Conservation (phyloP, 2,329 filamentous ascomycete genomes). For the Pseudogymnoascus sp. region DNA sequence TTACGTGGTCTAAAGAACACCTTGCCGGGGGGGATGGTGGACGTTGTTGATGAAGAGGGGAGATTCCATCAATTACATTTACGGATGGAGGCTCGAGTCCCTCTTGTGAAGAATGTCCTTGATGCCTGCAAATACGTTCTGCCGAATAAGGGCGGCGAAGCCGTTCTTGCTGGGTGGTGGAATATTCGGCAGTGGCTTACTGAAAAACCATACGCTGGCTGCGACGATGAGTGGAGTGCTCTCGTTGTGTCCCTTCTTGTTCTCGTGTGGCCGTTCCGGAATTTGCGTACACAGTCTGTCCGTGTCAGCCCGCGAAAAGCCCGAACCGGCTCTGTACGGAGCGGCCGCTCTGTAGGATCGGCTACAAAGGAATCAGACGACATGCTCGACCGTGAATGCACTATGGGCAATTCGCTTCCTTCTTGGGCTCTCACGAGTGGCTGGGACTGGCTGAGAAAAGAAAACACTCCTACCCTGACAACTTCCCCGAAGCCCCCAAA, state of each 20-base stretch:
- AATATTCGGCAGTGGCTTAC: conserved; percentile 63
- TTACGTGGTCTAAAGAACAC: conserved; percentile 46
- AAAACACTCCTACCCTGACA: conserved; percentile 32
- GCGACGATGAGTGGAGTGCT: conserved; percentile 61
- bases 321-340: conserved; percentile 35
- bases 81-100: conserved; percentile 55
- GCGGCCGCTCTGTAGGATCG: conserved; percentile 37
- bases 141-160: conserved; percentile 49
- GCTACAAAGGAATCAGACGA: conserved; percentile 36
- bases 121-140: conserved; percentile 57
- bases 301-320: conserved; percentile 32
- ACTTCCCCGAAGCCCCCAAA: not conserved
- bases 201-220: conserved; percentile 37
- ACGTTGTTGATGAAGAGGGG: conserved; percentile 55
- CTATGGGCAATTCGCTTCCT: conserved; percentile 31
- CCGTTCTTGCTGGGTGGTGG: conserved; percentile 63
- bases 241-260: conserved; percentile 55
- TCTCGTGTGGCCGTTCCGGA: conserved; percentile 53
- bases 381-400: conserved; percentile 38
- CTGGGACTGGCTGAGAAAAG: conserved; percentile 66
- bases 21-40: conserved; percentile 52
- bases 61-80: conserved; percentile 59
- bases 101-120: conserved; percentile 54
- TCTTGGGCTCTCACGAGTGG: conserved; percentile 52
- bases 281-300: conserved; percentile 25